Percentiles rank a stretch among this genome's conserved stretches.
phyloP scores from a whole-genome alignment of 2,329 filamentous ascomycete genomes.

The Phoma sp. region DNA sequence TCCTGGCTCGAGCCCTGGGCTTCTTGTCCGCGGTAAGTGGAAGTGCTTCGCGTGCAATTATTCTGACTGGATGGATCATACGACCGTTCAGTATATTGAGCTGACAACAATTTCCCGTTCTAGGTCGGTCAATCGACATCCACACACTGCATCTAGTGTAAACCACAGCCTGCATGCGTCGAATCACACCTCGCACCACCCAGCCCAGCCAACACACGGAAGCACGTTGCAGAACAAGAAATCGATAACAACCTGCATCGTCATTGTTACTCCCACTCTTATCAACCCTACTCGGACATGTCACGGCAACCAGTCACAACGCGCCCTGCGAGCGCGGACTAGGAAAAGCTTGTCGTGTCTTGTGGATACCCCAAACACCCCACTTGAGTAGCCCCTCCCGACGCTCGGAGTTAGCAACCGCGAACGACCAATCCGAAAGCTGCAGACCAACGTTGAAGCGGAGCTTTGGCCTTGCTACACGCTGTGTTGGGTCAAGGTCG shows the following conservation, averaged over 20 bases:
- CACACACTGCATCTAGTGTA: too few relatives aligned
- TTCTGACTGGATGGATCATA: too few relatives aligned
- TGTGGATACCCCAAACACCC: constrained; percentile 21
- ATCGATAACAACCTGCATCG: constrained; percentile 12
- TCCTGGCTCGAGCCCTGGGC: too few relatives aligned
- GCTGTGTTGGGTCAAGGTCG: constrained; percentile 16
- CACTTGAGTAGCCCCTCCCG: constrained; percentile 29
- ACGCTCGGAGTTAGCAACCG: constrained; percentile 23
- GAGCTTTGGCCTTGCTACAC: constrained; percentile 13
- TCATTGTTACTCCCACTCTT: constrained; percentile 23
- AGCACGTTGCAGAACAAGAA: not conserved
- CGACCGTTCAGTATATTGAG: too few relatives aligned
- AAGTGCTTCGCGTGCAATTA: too few relatives aligned
- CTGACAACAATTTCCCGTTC: too few relatives aligned
- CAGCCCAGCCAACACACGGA: too few relatives aligned
- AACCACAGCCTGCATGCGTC: too few relatives aligned
- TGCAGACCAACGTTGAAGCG: not conserved
- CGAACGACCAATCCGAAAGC: constrained; percentile 11
- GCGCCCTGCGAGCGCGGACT: constrained; percentile 7
- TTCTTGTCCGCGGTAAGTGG: too few relatives aligned
- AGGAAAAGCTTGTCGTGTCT: constrained; percentile 25
- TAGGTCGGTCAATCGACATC: too few relatives aligned
- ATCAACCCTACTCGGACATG: constrained; percentile 2
- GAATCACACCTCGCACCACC: too few relatives aligned
- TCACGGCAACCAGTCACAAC: not conserved